Base-by-base conservation (phyloP, 768 basidiomycete species). In the Naematelia encephala region DNA sequence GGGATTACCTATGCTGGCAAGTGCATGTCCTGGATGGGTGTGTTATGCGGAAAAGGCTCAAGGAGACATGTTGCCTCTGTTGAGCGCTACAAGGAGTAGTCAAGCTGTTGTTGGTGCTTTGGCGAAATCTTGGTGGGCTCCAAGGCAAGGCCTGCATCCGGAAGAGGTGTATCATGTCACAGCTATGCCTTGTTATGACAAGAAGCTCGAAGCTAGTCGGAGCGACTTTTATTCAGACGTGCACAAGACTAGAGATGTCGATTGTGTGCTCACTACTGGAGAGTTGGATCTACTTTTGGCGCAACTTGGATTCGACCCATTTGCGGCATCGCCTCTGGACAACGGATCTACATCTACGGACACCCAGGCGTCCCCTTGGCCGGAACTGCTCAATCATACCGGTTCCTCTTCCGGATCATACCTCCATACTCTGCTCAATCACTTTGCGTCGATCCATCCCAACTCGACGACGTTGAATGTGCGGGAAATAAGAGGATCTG, bases 171-270 rank as follows among this genome's bases (percentile, higher is more conserved):
- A 98, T 73, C 96, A 99, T 70, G 91, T 98, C 54, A 84, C 91
- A 0, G 92, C 97, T 51, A 98, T 98, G 93, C 94, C 96, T 0
- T 99, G 96, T 78, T 98, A 98, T 78, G 96, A 99, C 82, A 98
- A 98, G 80, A 99, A 99, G 74, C 85, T 99, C 14, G 96, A 99
- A 78, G 96, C 96, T 0, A 97, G 93, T 8, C 84, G 96, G 25
- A 84, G 86, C 48, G 93, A 99, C 72, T 99, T 98, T 73, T 91
- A 90, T 73, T 67, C 69, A 1, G 59, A 87, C 5, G 66, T 83
- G 1, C 87, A 90, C 77, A 81, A 86, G 39, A 91, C 91, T 10
- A 82, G 93, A 55, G 94, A 98, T 67, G 90, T 97, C 46, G 96
- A 98, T 77, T 96, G 93, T 73, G 96, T 99, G 23, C 84, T 98